These are phyloP conservation scores for Millerozyma acaciae DNA, from an alignment of 805 yeast genomes.

Conservation along the genomic window DNA sequence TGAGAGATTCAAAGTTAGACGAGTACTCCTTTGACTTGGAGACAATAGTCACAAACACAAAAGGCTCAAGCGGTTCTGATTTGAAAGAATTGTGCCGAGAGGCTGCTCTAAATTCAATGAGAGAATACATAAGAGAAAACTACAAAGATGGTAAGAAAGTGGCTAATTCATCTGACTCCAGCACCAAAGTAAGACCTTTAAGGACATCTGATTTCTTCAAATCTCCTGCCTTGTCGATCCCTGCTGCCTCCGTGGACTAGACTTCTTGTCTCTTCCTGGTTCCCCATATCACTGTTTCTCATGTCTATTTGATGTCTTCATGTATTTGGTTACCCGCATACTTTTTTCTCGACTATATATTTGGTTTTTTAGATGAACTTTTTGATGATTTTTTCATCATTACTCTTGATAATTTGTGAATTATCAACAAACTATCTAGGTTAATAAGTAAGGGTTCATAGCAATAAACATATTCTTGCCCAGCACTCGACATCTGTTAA, in stretches of 20 bases:
- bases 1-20: constrained; percentile 63
- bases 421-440: too few relatives aligned
- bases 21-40: constrained; percentile 52
- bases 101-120: constrained; percentile 85
- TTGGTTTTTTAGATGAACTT: too few relatives aligned
- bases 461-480: too few relatives aligned
- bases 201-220: constrained; percentile 59
- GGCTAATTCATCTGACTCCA: constrained; percentile 18
- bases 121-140: constrained; percentile 74
- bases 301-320: too few relatives aligned
- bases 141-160: constrained; percentile 34
- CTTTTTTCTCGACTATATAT: too few relatives aligned
- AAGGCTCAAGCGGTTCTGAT: constrained; percentile 80
- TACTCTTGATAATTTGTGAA: too few relatives aligned
- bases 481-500: too few relatives aligned
- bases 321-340: too few relatives aligned
- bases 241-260: constrained; percentile 17
- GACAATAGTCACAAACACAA: constrained; percentile 57
- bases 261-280: too few relatives aligned
- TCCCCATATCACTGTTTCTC: too few relatives aligned
- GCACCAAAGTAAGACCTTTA: constrained; percentile 56
- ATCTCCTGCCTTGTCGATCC: constrained; percentile 10
- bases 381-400: too few relatives aligned
- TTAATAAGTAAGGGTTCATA: too few relatives aligned
- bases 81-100: constrained; percentile 87